These are phyloP conservation scores for Calonectria pauciramosa DNA, from an alignment of 2,329 filamentous ascomycete species.

Conservation along the genomic window DNA sequence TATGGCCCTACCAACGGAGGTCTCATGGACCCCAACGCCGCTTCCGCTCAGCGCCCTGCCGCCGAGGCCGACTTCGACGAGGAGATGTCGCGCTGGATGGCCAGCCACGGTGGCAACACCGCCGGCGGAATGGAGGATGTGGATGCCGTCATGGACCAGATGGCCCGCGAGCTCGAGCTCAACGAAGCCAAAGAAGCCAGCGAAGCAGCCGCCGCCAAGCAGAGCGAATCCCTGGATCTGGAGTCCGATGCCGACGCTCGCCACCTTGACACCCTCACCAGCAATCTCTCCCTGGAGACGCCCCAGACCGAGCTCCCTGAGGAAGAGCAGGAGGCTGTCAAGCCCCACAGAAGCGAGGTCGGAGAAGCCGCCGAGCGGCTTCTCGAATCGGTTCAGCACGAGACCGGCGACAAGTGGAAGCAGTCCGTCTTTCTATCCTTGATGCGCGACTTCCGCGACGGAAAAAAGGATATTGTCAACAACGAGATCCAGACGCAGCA, in stretches of 20 bases:
- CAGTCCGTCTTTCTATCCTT: constrained; percentile 60
- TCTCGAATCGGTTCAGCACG: constrained; percentile 59
- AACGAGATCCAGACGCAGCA: constrained; percentile 54
- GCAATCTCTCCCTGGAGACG: constrained; percentile 40
- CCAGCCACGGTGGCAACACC: constrained; percentile 47
- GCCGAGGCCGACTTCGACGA: constrained; percentile 54
- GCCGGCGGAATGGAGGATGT: constrained; percentile 54
- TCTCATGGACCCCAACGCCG: constrained; percentile 40
- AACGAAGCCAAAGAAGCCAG: constrained; percentile 47
- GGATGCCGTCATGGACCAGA: constrained; percentile 59
- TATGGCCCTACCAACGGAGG: constrained; percentile 45
- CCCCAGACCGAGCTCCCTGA: constrained; percentile 31
- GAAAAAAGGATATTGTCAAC: constrained; percentile 59
- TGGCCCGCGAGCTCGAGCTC: constrained; percentile 57
- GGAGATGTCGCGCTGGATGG: constrained; percentile 59
- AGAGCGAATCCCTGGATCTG: background rate
- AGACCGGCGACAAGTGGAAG: constrained; percentile 61
- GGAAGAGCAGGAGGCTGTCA: constrained; percentile 34
- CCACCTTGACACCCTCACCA: constrained; percentile 18
- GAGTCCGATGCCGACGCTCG: constrained; percentile 11
- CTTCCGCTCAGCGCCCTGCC: constrained; percentile 38
- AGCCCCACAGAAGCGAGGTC: constrained; percentile 52
- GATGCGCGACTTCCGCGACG: constrained; percentile 62
- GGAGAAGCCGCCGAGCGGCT: constrained; percentile 59
- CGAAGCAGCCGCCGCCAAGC: constrained; percentile 27